Evolutionary conservation across 192 early-diverging fungal species (phyloP), one percentile per base, ranked within the genome.

Genomic region (Coemansia sp.): DNA sequence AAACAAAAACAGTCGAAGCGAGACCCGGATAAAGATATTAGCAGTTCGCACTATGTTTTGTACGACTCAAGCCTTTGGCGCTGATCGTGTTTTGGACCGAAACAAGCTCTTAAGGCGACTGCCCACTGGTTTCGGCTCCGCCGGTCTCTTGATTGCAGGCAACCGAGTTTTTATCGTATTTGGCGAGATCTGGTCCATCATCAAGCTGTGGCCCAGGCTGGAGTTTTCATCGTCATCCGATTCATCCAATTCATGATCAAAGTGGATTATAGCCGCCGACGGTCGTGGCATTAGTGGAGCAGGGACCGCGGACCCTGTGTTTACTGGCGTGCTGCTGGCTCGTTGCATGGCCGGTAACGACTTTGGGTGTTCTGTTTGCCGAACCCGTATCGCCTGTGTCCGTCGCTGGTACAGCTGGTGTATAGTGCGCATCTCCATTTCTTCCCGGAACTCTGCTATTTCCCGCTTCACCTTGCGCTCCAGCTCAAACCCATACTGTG

Each of bases 321-420:
- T 41, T 19, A 67, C 22, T 12, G 71, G 71, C 7, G 65, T 66
- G 48, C 64, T 73, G 23, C 49, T 58, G 2, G 71, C 71, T 10
- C 64, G 54, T 12, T 29, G 22, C 65, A 73, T 73, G 2, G 3
- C 14, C 2, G 66, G 60, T 27, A 47, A 35, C 16, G 27, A 16
- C 19, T 1, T 23, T 19, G 41, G 24, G 18, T 54, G 35, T 35
- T 38, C n/a, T 22, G 26, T 39, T 12, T 43, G 39, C 52, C 54
- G 58, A 4, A 22, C 41, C 53, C 47, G 26, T 16, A 24, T 27
- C 10, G 32, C 14, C 2, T 57, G 35, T 22, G 59, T 53, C 62
- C 70, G 66, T 61, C 76, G 71, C 50, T 80, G 77, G 43, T 74
- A 64, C 58, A 73, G 61, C 41, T 65, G 61, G 39, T 74, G 71